Conservation (phyloP, 1,139 yeast genomes). For the Nakaseomyces kungkrabaensis region DNA sequence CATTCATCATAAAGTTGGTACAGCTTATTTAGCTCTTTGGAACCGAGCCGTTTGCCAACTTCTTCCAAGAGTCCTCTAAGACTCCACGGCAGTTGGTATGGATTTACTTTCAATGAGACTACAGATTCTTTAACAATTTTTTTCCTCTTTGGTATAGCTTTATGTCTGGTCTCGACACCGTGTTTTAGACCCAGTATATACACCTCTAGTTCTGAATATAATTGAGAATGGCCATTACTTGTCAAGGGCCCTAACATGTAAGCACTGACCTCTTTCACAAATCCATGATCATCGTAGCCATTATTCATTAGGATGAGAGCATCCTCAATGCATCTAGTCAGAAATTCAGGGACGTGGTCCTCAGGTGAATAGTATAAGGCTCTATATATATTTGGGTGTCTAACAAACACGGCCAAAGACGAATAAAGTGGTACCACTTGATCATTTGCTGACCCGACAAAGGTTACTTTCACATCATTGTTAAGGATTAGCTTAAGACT, state of each 20-base stretch:
- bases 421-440: conserved; percentile 3
- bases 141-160: too few relatives aligned
- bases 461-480: not conserved
- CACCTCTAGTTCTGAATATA: not conserved
- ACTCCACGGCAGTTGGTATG: conserved; percentile 1
- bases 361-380: not conserved
- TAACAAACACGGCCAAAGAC: not conserved
- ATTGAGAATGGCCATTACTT: not conserved
- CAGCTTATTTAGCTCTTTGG: not conserved
- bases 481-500: not conserved
- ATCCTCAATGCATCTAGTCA: not conserved
- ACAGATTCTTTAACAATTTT: not conserved
- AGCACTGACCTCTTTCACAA: not conserved
- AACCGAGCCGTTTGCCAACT: not conserved
- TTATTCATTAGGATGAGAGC: not conserved
- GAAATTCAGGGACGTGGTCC: not conserved
- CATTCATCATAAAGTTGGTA: conserved; percentile 1
- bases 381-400: conserved; percentile 2
- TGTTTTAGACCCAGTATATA: not conserved
- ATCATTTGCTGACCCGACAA: conserved; percentile 3
- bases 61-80: conserved; percentile 1
- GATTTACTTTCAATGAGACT: not conserved
- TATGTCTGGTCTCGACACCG: not conserved
- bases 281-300: not conserved
- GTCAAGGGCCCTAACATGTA: not conserved